Base-by-base conservation (phyloP, 2,329 filamentous ascomycete genomes). In the Cladobotryum mycophilum region DNA sequence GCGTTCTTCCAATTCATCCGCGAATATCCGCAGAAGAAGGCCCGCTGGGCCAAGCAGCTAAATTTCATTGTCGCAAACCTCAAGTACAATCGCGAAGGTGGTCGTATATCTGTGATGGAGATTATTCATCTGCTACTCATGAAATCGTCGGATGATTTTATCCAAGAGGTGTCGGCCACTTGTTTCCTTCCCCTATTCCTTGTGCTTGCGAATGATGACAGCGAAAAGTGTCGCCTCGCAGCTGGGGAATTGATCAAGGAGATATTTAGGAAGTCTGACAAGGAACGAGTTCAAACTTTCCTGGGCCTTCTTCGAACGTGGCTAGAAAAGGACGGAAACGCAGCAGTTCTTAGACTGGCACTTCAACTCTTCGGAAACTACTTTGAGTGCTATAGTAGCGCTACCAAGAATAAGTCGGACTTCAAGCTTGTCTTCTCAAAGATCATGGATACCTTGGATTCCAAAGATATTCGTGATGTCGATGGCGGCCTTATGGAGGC, bases 1-100 rank as follows among this genome's bases (percentile, higher is more conserved):
- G 86, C 89, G 13, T 99, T 95, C 68, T 86, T 96, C 67, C 89
- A 96, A 58, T 99, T 99, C 70, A 74, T 99, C 50, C 82, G 91
- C 57, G 90, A 96, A 48, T 99, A 96, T 63, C 92, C 93, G 0
- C 93, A 97, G 66, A 89, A 87, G 61, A 91, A 90, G 68, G 87
- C 84, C 55, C 80, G 93, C 13, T 95, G 93, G 84, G 79, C 81
- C 37, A 95, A 95, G 65, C 92, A 97, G 64, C 78, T 96, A 46
- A 82, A 79, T 50, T 99, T 97, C 64, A 76, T 99, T 45, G 80
- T 95, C 45, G 88, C 88, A 60, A 99, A 99, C 62, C 75, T 99
- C 56, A 85, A 92, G 53, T 99, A 96, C 66, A 83, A 92, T 41
- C 84, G 95, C 60, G 84, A 90, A 58, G 88, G 93, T 53, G 93